These are phyloP conservation scores for Naganishia sp. DNA, from an alignment of 1,284 basidiomycete genomes.

Conservation along the genomic window DNA sequence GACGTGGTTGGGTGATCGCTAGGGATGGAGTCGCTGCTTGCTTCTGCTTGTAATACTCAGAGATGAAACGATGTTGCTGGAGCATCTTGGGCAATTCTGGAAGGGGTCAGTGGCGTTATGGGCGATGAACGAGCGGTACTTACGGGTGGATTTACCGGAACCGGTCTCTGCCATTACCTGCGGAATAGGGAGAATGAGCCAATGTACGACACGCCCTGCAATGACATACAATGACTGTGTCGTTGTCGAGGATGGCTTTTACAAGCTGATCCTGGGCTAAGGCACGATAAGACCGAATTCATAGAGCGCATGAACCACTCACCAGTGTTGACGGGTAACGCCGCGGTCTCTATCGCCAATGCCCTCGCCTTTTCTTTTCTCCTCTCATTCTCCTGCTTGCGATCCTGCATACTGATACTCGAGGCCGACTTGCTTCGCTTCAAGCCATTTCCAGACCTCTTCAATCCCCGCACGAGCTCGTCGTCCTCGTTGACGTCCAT, in stretches of 20 bases:
- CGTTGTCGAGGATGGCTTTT: constrained; percentile 70
- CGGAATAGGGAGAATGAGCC: background rate
- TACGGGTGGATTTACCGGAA: constrained; percentile 96
- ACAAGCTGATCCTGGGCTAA: constrained; percentile 74
- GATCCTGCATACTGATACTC: background rate
- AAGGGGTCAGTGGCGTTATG: background rate
- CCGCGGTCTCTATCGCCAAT: constrained; percentile 65
- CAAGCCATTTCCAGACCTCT: background rate
- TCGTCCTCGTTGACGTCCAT: constrained; percentile 19
- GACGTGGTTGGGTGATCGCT: constrained; percentile 87
- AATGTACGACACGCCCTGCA: background rate
- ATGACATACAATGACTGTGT: constrained; percentile 69
- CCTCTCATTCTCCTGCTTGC: constrained; percentile 26
- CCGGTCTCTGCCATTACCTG: constrained; percentile 90
- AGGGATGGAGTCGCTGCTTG: constrained; percentile 61
- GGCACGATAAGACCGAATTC: background rate
- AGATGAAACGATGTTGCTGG: constrained; percentile 3
- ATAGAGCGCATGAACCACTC: constrained; percentile 33
- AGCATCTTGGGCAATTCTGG: constrained; percentile 23
- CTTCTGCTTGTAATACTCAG: constrained; percentile 12
- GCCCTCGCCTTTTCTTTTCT: constrained; percentile 42
- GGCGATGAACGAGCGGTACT: constrained; percentile 44
- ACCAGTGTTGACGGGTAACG: constrained; percentile 78
- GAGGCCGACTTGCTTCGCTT: constrained; percentile 8
- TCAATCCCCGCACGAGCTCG: constrained; percentile 6